Base-by-base conservation (phyloP, 306 rosid genomes). In the Begonia masoniana region DNA sequence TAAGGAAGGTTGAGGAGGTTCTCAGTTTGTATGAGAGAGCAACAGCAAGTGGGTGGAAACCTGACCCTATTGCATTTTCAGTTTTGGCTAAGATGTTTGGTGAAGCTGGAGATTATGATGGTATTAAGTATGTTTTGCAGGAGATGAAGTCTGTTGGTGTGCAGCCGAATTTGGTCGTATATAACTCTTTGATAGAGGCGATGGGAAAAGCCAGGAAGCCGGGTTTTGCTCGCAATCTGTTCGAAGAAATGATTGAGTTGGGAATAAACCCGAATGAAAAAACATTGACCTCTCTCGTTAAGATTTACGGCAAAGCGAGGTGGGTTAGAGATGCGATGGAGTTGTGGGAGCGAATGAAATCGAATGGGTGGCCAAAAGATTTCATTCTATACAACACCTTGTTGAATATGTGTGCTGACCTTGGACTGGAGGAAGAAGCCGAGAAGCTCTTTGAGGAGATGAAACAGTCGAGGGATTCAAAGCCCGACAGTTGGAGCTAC, bases 161-260 rank as follows among this genome's bases (percentile, higher is more conserved):
- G 71, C 80, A 79, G 68, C 94, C 96, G 5, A 86, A 86, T 76
- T 65, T 92, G 66, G 84, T 83, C 43, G 93, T 83, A 73, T 92
- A 86, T 47, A 86, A 86, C 55, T 86, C 96, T 0, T 74, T 92
- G 96, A 74, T 91, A 52, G 99, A 86, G 61, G 99, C 94, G 43
- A 75, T 77, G 95, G 99, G 96, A n/a, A 86, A 83, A 78, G 99
- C 88, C 43, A 83, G 99, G 50, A 92, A 79, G 76, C 99, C 99
- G 6, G 96, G 95, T 15, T 71, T 92, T 41, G 99, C 99, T 0
- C 61, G 99, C 62, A 76, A 77, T 55, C 67, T 92, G 71, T 92
- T 92, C 13, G 84, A 83, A 15, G 96, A 92, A 72, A 79, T 86
- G 96, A 57, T 92, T 13, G 87, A 65, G 3, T 79, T 83, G 0